A percentile compares a stretch with the other conserved stretches of the same genome.
Conservation (phyloP, 2,329 filamentous ascomycete species). For the Falciphora oryzae region DNA sequence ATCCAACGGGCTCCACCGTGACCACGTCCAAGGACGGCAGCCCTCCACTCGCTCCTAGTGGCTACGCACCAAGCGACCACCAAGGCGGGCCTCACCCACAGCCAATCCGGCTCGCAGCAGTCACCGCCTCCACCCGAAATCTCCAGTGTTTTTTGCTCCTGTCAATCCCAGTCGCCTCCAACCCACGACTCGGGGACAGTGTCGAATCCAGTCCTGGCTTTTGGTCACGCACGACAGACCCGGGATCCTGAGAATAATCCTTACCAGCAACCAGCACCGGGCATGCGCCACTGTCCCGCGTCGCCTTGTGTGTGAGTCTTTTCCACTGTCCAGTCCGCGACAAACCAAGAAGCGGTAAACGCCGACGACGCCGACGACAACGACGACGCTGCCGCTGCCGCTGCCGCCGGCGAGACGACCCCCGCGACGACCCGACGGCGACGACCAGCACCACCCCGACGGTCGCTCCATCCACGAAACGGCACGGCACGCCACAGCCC, state of each 20-base stretch:
- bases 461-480: not conserved
- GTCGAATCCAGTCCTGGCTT: not conserved
- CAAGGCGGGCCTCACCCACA: not conserved
- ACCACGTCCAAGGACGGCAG: not conserved
- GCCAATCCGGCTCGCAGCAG: not conserved
- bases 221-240: not conserved
- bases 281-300: not conserved
- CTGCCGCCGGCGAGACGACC: not conserved
- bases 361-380: not conserved
- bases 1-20: not conserved
- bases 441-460: not conserved
- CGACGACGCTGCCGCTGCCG: not conserved
- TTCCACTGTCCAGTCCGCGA: not conserved
- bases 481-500: not conserved
- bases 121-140: not conserved
- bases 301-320: not conserved
- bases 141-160: not conserved
- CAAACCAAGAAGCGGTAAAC: not conserved
- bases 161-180: not conserved
- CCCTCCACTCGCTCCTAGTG: not conserved
- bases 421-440: not conserved
- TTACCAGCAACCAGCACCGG: not conserved
- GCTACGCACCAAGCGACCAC: not conserved
- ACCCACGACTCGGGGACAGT: not conserved
- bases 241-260: not conserved